These are phyloP conservation scores for Nitzschia sp. DNA, from an alignment of 108 stramenopile species.

Conservation along the genomic window DNA sequence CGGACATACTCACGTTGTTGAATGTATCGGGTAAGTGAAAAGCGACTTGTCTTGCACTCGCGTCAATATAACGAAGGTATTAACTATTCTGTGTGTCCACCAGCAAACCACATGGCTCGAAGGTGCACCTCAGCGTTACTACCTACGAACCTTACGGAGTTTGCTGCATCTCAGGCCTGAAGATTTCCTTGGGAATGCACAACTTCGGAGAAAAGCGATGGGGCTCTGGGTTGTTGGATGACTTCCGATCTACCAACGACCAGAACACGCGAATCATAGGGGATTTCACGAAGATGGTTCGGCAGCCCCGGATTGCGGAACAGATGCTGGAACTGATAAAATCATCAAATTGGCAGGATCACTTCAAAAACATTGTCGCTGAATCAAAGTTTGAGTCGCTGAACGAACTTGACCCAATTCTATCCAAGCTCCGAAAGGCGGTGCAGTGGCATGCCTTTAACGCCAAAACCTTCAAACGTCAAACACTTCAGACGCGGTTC, in stretches of 20 bases:
- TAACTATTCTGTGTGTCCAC: no score
- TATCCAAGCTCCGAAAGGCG: constrained; percentile 26
- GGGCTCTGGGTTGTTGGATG: constrained; percentile 31
- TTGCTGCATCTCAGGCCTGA: constrained; percentile 39
- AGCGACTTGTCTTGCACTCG: neutral
- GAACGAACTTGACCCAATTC: constrained; percentile 23
- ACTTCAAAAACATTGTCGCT: constrained; percentile 28
- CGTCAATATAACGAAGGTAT: neutral
- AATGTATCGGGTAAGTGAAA: constrained; percentile 39
- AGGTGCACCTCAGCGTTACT: constrained; percentile 29
- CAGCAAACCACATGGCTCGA: constrained; percentile 38
- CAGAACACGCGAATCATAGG: constrained; percentile 45
- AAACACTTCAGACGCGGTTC: constrained; percentile 38
- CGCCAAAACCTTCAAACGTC: constrained; percentile 21
- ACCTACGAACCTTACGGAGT: constrained; percentile 42
- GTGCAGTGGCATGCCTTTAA: constrained; percentile 12
- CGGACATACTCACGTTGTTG: constrained; percentile 38
- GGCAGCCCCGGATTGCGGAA: constrained; percentile 23
- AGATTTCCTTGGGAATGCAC: constrained; percentile 42
- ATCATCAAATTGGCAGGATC: constrained; percentile 37
- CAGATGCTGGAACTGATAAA: constrained; percentile 29
- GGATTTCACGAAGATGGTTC: constrained; percentile 46
- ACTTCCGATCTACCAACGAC: constrained; percentile 24
- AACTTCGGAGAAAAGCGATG: constrained; percentile 45
- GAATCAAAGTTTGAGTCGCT: constrained; percentile 21